phyloP scores from a whole-genome alignment of 306 rosid genomes.

The Castanea crenata region DNA sequence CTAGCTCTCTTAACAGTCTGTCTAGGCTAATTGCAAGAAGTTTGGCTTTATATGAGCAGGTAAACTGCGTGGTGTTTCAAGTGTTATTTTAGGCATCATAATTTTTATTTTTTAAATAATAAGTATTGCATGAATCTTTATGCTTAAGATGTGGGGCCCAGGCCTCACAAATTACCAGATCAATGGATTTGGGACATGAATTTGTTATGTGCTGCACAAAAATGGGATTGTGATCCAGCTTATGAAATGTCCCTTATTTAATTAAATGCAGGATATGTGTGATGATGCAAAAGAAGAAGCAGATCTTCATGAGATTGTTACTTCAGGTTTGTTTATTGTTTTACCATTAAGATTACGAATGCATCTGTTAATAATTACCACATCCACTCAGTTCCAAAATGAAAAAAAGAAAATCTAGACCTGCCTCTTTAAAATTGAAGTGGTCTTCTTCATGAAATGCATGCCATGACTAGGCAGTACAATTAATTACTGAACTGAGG shows the following conservation, averaged over 20 bases:
- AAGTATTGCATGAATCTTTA: background rate
- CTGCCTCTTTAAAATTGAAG: background rate
- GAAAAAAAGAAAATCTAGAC: background rate
- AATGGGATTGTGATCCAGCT: background rate
- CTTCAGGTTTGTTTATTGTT: constrained; percentile 42
- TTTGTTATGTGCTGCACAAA: background rate
- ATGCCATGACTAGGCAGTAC: no score
- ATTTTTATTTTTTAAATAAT: no score
- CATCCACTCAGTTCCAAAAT: background rate
- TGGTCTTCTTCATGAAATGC: no score
- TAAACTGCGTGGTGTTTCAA: constrained; percentile 22
- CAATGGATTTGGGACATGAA: background rate
- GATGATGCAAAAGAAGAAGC: constrained; percentile 37
- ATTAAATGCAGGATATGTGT: constrained; percentile 49
- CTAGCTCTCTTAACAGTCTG: constrained; percentile 45
- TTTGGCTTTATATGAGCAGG: constrained; percentile 59
- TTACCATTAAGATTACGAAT: background rate
- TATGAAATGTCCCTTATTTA: background rate
- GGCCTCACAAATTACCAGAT: background rate
- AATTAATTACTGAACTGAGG: no score
- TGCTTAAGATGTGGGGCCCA: no score
- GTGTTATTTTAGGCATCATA: no score
- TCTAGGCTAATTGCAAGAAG: constrained; percentile 65
- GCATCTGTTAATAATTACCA: background rate
- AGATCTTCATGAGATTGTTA: constrained; percentile 76